These are phyloP conservation scores for Blastocystis sp. DNA, from an alignment of 352 stramenopile genomes.

Conservation along the genomic window DNA sequence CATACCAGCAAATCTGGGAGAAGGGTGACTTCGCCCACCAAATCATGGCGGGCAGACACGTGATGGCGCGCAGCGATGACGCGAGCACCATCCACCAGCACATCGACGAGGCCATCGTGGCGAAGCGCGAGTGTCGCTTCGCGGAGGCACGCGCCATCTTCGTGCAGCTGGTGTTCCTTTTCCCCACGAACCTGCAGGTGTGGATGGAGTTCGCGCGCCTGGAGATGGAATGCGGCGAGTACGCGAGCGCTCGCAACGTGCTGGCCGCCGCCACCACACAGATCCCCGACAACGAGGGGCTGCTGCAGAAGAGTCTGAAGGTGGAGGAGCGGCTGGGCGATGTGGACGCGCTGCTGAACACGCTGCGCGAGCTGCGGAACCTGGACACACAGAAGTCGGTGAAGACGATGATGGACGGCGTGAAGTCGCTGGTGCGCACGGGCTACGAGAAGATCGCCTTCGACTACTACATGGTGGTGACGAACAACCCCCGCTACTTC, in stretches of 20 bases:
- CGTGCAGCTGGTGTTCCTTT: neutral
- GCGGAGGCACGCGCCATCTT: neutral
- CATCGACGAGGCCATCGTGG: neutral
- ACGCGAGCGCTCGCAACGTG: conserved; percentile 66
- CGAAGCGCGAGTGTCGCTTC: neutral
- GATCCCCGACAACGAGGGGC: conserved; percentile 67
- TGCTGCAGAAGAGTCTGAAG: conserved; percentile 67
- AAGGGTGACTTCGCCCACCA: neutral
- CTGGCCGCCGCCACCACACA: conserved; percentile 67
- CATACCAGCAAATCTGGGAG: neutral
- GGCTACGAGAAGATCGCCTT: conserved; percentile 70
- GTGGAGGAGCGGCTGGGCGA: conserved; percentile 69
- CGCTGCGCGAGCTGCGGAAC: conserved; percentile 68
- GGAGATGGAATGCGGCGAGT: conserved; percentile 73
- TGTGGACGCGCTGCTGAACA: conserved; percentile 62
- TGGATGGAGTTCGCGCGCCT: conserved; percentile 77
- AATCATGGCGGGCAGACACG: neutral
- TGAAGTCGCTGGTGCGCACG: conserved; percentile 67
- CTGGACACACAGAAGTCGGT: conserved; percentile 71
- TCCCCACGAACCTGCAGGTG: conserved; percentile 61
- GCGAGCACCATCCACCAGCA: neutral
- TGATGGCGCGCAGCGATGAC: neutral
- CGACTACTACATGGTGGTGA: neutral
- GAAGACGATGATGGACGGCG: conserved; percentile 73
- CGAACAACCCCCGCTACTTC: conserved; percentile 62